Base-by-base conservation (phyloP, 345 rosid genomes). In the Salix udensis region DNA sequence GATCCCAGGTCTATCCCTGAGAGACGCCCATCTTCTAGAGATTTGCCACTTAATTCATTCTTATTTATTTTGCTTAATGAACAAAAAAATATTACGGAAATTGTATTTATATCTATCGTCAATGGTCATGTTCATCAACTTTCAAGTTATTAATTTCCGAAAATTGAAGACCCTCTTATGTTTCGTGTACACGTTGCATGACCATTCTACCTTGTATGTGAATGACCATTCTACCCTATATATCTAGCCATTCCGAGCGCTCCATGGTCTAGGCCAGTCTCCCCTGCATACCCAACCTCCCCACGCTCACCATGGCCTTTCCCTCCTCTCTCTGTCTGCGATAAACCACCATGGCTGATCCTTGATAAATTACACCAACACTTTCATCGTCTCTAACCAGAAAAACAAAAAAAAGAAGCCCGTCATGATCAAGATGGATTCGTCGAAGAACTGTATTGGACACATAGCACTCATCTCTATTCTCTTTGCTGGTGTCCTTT, bases 21-120 rank as follows among this genome's bases (percentile, higher is more conserved):
- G 71, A 96, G 99, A 75, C 89, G 88, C 62, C 80, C 82, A 70
- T 84, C 96, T 18, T 91, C 91, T 77, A 86, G 95, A 83, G 99
- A 96, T 30, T 30, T 3, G 2, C 34, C 34, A 31, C 34, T 31
- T 31, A 31, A 31, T 31, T 31, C 34, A 31, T 2, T 31, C 4
- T 31, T 31, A 31, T 31, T 31, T 31, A 31, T 31, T 31, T 31
- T 31, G 4, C 34, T 31, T 3, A 31, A 31, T 31, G 34, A 31
- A 31, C 0, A 31, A 31, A 3, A 31, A 3, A 3, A 30, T 30
- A 30, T 31, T 3, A 31, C 34, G 34, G 34, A 31, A 4, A 4
- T 31, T 31, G 4, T 3, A 31, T 31, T 31, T 31, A 31, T 31
- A 31, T 31, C 34, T 31, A 31, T 3, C 4, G 34, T 31, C 34